phyloP scores from a whole-genome alignment of 2,329 filamentous ascomycete species.

The Aspergillus flavus region DNA sequence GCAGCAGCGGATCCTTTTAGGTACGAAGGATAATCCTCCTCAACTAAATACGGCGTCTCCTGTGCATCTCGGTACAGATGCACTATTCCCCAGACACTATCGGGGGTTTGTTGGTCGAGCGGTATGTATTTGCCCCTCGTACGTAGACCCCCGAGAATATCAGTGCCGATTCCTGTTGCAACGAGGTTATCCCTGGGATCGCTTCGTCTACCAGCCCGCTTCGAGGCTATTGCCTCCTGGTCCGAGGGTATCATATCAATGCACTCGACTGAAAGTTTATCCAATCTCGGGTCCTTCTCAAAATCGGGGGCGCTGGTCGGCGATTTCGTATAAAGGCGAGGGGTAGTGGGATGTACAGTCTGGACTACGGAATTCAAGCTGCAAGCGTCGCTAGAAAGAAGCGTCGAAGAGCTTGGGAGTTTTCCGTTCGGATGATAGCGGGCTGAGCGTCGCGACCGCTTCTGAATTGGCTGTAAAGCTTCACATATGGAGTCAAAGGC shows the following conservation, averaged over 20 bases:
- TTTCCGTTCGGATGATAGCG: constrained; percentile 14
- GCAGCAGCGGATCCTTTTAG: constrained; percentile 42
- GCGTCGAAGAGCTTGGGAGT: constrained; percentile 11
- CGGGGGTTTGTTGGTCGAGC: constrained; percentile 69
- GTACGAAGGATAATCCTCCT: constrained; percentile 49
- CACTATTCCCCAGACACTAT: constrained; percentile 88
- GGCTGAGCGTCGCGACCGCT: constrained; percentile 23
- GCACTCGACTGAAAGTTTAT: constrained; percentile 74
- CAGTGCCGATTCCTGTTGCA: constrained; percentile 53
- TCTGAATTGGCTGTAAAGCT: constrained; percentile 41
- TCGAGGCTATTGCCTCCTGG: constrained; percentile 27
- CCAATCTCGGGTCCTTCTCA: constrained; percentile 75
- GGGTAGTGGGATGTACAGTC: constrained; percentile 9
- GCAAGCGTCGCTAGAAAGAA: constrained; percentile 9
- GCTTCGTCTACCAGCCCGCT: constrained; percentile 24
- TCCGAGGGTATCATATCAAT: constrained; percentile 66
- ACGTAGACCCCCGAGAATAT: constrained; percentile 64
- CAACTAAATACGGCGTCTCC: constrained; percentile 64
- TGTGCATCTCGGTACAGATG: constrained; percentile 88
- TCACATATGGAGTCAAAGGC: constrained; percentile 40
- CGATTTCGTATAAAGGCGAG: constrained; percentile 24
- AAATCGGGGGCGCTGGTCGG: constrained; percentile 21
- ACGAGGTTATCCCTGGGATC: constrained; percentile 41
- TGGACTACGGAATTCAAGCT: constrained; percentile 10
- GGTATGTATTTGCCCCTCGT: constrained; percentile 82